These are phyloP conservation scores for Penicillium cataractarum DNA, from an alignment of 495 filamentous ascomycete species.

Conservation along the genomic window DNA sequence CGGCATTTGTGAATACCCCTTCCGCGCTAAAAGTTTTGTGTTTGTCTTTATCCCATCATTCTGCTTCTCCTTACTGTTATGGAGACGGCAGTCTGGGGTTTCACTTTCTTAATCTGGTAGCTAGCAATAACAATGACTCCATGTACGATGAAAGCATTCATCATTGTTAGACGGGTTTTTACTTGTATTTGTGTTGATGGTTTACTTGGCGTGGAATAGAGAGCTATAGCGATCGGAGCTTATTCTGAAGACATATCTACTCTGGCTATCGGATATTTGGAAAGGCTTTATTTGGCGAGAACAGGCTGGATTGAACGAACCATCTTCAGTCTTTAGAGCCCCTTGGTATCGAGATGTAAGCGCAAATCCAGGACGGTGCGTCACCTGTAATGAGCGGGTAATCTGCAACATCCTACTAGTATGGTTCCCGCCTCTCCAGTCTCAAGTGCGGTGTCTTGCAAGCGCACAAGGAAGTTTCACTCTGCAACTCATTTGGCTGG, in stretches of 20 bases:
- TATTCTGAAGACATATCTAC: not conserved
- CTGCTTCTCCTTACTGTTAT: slow-evolving; percentile 26
- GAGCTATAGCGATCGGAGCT: not conserved
- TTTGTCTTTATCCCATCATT: slow-evolving; percentile 13
- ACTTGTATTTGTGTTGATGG: not conserved
- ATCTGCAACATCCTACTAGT: too few species aligned
- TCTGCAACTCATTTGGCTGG: not conserved
- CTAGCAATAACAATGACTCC: slow-evolving; percentile 15
- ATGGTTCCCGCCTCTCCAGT: not conserved
- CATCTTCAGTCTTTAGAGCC: too few species aligned
- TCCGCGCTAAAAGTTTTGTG: slow-evolving; percentile 35
- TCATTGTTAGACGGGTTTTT: not conserved
- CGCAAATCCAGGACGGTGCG: too few species aligned
- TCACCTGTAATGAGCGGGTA: not conserved
- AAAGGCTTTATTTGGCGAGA: not conserved
- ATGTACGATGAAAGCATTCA: slow-evolving; percentile 16
- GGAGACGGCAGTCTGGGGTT: not conserved
- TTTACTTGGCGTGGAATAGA: not conserved
- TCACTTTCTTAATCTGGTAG: not conserved
- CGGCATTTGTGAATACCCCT: slow-evolving; percentile 44
- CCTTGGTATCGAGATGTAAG: too few species aligned
- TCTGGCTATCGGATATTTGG: not conserved
- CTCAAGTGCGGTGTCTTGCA: not conserved
- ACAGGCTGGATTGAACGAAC: not conserved
- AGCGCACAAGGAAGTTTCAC: too few species aligned